Base-by-base conservation (phyloP, 2,329 filamentous ascomycete species). In the Huntiella decipiens region DNA sequence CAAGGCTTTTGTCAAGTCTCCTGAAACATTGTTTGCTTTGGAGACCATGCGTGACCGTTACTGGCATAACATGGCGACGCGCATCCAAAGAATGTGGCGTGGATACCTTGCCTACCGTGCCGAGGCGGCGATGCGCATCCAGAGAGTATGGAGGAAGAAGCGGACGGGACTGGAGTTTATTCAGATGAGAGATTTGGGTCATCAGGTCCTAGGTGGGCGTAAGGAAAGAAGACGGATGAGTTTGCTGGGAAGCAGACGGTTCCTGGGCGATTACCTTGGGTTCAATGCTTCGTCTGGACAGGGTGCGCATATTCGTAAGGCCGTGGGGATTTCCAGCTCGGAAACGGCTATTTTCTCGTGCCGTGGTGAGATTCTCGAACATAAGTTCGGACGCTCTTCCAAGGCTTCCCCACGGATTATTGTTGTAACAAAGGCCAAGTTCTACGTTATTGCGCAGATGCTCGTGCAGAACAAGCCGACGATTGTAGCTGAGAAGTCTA, bases 61-160 rank as follows among this genome's bases (percentile, higher is more conserved):
- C 63, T 96, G 88, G 88, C 88, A 96, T 63, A 98, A 96, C 64
- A 96, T 98, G 91, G 91, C 91, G 3, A 93, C 88, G 50, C 77
- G 91, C 49, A 96, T 98, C 50, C 91, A 98, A 64, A 76, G 91
- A 54, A 91, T 93, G 57, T 98, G 91, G 91, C 76, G 91, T 55
- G 93, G 92, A 44, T 96, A 95, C 57, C 71, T 96, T 36, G 79
- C 88, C 4, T 96, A 96, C 62, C 77, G 91, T 38, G 81, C 77
- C 19, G 91, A 98, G 62, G 91, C 84, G 49, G 91, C 91, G 5
- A 94, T 81, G 11, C 77, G 91, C 32, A 96, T 98, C 53, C 91
- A 96, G 60, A 74, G 85, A 37, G 87, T 94, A 66, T 98, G 87
- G 87, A 75, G 88, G 56, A 87, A 91, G 63, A 87, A 92, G 66